Conservation (phyloP, 2,329 filamentous ascomycete genomes). For the Sordariomycetes sp. region DNA sequence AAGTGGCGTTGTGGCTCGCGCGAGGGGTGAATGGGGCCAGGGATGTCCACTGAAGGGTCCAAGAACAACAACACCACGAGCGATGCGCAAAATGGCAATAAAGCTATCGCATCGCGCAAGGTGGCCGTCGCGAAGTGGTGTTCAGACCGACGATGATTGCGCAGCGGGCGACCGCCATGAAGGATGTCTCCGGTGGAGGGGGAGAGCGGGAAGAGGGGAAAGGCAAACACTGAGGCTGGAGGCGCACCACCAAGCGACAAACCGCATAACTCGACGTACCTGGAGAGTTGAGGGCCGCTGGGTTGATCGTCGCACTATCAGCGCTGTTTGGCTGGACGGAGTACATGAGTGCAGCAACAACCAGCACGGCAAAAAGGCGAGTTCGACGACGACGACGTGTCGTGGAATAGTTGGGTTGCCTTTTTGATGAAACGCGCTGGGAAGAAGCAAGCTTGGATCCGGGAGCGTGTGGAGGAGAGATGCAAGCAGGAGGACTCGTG, state of each 20-base stretch:
- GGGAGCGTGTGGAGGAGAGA: conserved; percentile 25
- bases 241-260: background rate
- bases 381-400: conserved; percentile 45
- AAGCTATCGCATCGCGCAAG: background rate
- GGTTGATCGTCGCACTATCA: conserved; percentile 84
- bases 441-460: conserved; percentile 13
- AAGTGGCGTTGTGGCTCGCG: background rate
- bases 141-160: background rate
- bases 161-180: background rate
- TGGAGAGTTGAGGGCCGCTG: conserved; percentile 68
- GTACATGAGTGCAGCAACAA: conserved; percentile 20
- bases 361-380: conserved; percentile 21
- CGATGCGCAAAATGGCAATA: background rate
- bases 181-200: background rate
- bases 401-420: conserved; percentile 44
- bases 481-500: conserved; percentile 31
- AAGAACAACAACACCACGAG: background rate
- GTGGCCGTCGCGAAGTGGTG: background rate
- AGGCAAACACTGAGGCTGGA: conserved; percentile 6
- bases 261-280: conserved; percentile 37
- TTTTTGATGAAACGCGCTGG: conserved; percentile 11
- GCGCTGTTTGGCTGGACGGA: conserved; percentile 46
- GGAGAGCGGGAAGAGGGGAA: background rate
- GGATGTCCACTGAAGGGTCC: background rate
- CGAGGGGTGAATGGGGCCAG: background rate